phyloP scores from a whole-genome alignment of 495 filamentous ascomycete genomes.

The Cetradonia linearis region DNA sequence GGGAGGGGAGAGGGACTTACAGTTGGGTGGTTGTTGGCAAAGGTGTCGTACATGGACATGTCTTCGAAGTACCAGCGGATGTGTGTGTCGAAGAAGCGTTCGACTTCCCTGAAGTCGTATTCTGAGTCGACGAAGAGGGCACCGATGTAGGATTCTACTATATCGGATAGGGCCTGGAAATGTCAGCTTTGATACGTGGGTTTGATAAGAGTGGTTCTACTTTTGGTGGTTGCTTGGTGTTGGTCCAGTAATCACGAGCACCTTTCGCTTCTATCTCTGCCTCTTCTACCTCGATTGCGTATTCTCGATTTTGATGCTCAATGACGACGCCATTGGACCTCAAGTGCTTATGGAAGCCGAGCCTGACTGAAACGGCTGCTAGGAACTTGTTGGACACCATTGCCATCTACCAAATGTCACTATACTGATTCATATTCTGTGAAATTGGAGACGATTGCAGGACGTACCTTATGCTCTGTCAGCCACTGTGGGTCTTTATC shows the following conservation, averaged over 20 bases:
- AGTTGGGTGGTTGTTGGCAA: constrained; percentile 78
- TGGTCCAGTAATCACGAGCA: constrained; percentile 71
- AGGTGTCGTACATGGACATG: constrained; percentile 80
- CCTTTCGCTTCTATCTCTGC: constrained; percentile 43
- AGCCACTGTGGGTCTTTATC: constrained; percentile 89
- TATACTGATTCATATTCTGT: neutral
- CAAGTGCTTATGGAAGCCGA: constrained; percentile 69
- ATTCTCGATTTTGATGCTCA: constrained; percentile 55
- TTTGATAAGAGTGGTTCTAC: constrained; percentile 22
- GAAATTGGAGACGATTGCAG: neutral
- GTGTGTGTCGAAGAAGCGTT: constrained; percentile 63
- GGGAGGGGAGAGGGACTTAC: constrained; percentile 28
- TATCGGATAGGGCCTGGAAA: constrained; percentile 64
- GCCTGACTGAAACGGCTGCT: constrained; percentile 63
- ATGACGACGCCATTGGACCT: constrained; percentile 48
- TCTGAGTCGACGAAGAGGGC: constrained; percentile 86
- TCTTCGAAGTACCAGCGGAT: constrained; percentile 74
- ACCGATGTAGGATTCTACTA: constrained; percentile 82
- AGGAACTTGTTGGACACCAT: constrained; percentile 98
- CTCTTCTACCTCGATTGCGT: constrained; percentile 54
- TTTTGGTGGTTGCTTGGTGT: constrained; percentile 63
- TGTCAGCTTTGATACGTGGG: neutral
- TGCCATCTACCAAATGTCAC: constrained; percentile 53
- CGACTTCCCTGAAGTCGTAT: constrained; percentile 64
- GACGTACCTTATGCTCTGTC: constrained; percentile 77